phyloP scores from a whole-genome alignment of 2,329 filamentous ascomycete species.

The Sarocladium strictum region DNA sequence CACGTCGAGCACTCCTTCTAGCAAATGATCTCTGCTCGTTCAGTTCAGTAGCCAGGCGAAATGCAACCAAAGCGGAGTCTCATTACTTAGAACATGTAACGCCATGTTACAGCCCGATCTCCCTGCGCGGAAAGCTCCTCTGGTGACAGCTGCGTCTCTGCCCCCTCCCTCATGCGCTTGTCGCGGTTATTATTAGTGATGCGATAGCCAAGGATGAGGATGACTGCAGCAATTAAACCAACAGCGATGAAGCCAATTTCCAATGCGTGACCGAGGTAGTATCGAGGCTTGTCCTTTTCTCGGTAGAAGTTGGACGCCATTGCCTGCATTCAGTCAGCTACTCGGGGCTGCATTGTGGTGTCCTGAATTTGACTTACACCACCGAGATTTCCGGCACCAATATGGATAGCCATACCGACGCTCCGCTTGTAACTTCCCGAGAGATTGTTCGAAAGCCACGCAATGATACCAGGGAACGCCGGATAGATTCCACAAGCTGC shows the following conservation, averaged over 20 bases:
- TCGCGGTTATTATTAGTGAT: constrained; percentile 52
- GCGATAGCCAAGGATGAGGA: constrained; percentile 45
- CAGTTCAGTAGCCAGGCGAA: too few relatives aligned
- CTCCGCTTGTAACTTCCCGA: constrained; percentile 60
- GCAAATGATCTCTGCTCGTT: too few relatives aligned
- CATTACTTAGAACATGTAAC: constrained; percentile 43
- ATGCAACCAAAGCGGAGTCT: too few relatives aligned
- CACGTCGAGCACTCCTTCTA: too few relatives aligned
- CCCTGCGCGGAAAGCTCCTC: constrained; percentile 51
- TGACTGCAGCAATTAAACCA: constrained; percentile 37
- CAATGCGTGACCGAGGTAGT: constrained; percentile 42
- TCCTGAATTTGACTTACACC: constrained; percentile 29
- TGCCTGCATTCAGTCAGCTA: constrained; percentile 31
- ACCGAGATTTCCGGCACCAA: constrained; percentile 53
- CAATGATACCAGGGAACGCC: constrained; percentile 69
- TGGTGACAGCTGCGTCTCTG: constrained; percentile 24
- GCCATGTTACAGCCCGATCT: constrained; percentile 53
- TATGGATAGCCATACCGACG: constrained; percentile 59
- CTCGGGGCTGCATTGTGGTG: neutral
- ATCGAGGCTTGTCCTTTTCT: constrained; percentile 39
- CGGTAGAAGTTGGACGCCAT: constrained; percentile 71
- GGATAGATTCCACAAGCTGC: constrained; percentile 76
- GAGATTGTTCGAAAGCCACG: constrained; percentile 75
- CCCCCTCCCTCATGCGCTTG: constrained; percentile 33
- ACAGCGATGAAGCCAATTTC: constrained; percentile 42